Evolutionary conservation across 2,329 filamentous ascomycete genomes (phyloP).

Genomic region (Raffaelea albimanens): DNA sequence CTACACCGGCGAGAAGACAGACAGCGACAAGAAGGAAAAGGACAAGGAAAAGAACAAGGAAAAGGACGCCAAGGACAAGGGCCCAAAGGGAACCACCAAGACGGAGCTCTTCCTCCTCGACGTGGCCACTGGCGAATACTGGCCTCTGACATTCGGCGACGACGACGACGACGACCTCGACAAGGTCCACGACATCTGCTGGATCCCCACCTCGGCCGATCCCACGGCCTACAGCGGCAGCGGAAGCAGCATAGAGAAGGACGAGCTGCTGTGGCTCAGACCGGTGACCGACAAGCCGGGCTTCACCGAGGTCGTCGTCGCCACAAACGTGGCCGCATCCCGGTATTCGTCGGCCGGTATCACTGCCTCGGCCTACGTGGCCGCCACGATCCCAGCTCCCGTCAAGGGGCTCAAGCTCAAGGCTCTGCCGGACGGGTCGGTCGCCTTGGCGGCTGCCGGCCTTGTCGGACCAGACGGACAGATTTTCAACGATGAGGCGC

Average conservation of each 20-base stretch:
- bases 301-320: conserved; percentile 21
- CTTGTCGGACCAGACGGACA: conserved; percentile 20
- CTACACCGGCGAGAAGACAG: conserved; percentile 15
- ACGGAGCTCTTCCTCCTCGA: conserved; percentile 34
- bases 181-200: conserved; percentile 23
- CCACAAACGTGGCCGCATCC: conserved; percentile 5
- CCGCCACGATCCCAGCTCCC: conserved; percentile 22
- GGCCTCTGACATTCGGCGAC: conserved; percentile 14
- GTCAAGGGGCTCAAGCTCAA: conserved; percentile 25
- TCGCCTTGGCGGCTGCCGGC: conserved; percentile 26
- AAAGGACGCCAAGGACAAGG: conserved; percentile 13
- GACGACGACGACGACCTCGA: conserved; percentile 10
- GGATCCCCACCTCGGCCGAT: conserved; percentile 21
- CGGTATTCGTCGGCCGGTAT: too few species aligned
- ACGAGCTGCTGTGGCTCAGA: conserved; percentile 23
- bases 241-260: neutral
- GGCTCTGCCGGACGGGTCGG: conserved; percentile 20
- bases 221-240: neutral
- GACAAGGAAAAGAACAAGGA: too few species aligned
- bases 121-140: conserved; percentile 38
- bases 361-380: conserved; percentile 14
- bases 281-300: conserved; percentile 17
- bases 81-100: conserved; percentile 13
- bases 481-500: conserved; percentile 22
- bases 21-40: too few species aligned